A percentile compares a stretch with the other conserved stretches of the same genome.
These are phyloP conservation scores for Suillus spraguei DNA, from an alignment of 768 basidiomycete genomes.

Conservation along the genomic window DNA sequence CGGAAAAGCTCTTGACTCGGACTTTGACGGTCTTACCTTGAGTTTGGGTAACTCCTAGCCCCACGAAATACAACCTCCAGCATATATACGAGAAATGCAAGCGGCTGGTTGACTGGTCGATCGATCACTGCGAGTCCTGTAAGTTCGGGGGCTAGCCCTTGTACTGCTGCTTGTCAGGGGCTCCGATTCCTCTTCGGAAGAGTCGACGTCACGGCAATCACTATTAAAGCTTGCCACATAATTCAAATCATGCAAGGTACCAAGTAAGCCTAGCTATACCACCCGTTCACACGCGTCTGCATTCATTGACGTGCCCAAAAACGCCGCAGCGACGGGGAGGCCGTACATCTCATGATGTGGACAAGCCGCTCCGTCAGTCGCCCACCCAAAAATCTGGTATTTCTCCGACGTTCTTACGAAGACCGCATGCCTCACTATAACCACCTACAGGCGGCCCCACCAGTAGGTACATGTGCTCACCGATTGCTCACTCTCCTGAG, in stretches of 20 bases:
- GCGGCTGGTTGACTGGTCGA: no score
- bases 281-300: neutral
- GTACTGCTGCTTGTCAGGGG: no score
- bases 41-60: neutral
- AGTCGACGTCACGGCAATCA: no score
- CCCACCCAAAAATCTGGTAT: neutral
- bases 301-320: neutral
- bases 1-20: no score
- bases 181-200: no score
- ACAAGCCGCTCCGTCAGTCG: neutral
- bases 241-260: neutral
- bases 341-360: neutral
- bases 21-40: neutral
- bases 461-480: neutral
- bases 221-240: no score
- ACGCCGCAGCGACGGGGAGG: neutral
- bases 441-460: neutral
- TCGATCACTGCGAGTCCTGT: no score
- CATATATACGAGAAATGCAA: neutral
- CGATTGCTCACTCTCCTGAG: neutral
- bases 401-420: conserved; percentile 2
- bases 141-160: no score
- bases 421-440: neutral
- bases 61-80: neutral
- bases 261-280: neutral